phyloP scores from a whole-genome alignment of 306 rosid genomes.

The Fagus sylvatica region DNA sequence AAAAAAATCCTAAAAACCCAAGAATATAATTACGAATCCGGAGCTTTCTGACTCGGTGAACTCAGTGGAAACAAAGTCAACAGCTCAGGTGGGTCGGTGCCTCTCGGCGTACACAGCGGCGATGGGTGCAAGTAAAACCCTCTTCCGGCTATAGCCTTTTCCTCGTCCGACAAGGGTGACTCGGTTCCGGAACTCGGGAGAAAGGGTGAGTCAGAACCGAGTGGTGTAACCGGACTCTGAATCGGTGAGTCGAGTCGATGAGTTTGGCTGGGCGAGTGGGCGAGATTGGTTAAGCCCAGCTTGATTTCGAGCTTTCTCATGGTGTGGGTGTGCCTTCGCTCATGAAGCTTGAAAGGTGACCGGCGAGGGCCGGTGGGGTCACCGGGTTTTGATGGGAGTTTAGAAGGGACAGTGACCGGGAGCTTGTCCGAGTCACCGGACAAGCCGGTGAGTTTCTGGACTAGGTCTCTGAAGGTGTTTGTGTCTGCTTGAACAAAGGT shows the following conservation, averaged over 20 bases:
- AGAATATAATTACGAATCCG: neutral
- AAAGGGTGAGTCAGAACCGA: conserved; percentile 23
- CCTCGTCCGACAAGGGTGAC: conserved; percentile 38
- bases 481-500: conserved; percentile 56
- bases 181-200: conserved; percentile 26
- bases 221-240: conserved; percentile 46
- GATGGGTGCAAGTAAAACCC: conserved; percentile 49
- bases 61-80: conserved; percentile 45
- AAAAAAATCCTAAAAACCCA: neutral
- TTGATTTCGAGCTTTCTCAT: conserved; percentile 49
- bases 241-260: conserved; percentile 34
- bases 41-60: conserved; percentile 26
- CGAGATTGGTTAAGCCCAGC: conserved; percentile 33
- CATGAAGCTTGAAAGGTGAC: conserved; percentile 52
- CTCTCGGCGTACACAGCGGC: conserved; percentile 44
- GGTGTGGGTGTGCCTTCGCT: conserved; percentile 37
- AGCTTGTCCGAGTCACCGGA: conserved; percentile 42
- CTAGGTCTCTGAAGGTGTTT: conserved; percentile 42
- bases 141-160: conserved; percentile 29
- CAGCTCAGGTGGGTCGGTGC: conserved; percentile 41
- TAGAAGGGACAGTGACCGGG: conserved; percentile 34
- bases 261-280: conserved; percentile 17
- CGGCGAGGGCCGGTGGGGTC: conserved; percentile 43
- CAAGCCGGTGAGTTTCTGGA: conserved; percentile 52
- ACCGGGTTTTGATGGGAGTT: conserved; percentile 23